Evolutionary conservation across 352 stramenopile genomes (phyloP).

Genomic region (Phytophthora pluvialis): DNA sequence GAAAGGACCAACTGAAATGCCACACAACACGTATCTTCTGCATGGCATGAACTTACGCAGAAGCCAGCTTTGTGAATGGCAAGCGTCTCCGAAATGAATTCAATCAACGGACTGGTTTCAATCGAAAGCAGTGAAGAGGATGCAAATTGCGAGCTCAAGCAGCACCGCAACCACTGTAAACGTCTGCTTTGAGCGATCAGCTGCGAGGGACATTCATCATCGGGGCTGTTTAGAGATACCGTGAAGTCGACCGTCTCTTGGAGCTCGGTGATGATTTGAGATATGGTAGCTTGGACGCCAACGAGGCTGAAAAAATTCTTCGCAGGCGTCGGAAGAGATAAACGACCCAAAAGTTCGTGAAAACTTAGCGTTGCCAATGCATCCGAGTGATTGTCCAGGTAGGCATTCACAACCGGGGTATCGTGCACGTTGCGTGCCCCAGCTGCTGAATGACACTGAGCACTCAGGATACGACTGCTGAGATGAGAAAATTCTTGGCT

Average conservation of each 20-base stretch:
- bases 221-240: constrained; percentile 46
- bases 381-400: not conserved
- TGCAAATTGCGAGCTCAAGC: constrained; percentile 41
- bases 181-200: constrained; percentile 6
- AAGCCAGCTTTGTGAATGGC: constrained; percentile 23
- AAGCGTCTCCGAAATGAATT: constrained; percentile 40
- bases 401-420: not conserved
- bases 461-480: not conserved
- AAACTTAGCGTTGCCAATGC: constrained; percentile 1
- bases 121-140: constrained; percentile 17
- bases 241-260: constrained; percentile 32
- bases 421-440: constrained; percentile 3
- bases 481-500: not conserved
- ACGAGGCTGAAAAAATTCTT: constrained; percentile 25
- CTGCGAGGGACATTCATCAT: constrained; percentile 40
- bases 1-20: constrained; percentile 42
- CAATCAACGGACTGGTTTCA: constrained; percentile 14
- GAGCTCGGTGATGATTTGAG: constrained; percentile 15
- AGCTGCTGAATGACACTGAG: constrained; percentile 14
- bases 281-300: constrained; percentile 23
- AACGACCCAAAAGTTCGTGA: constrained; percentile 11
- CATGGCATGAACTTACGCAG: constrained; percentile 28
- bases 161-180: constrained; percentile 43
- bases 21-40: constrained; percentile 55
- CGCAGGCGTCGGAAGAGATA: constrained; percentile 14